Base-by-base conservation (phyloP, 352 stramenopile species). In the Globisporangium barbulae region DNA sequence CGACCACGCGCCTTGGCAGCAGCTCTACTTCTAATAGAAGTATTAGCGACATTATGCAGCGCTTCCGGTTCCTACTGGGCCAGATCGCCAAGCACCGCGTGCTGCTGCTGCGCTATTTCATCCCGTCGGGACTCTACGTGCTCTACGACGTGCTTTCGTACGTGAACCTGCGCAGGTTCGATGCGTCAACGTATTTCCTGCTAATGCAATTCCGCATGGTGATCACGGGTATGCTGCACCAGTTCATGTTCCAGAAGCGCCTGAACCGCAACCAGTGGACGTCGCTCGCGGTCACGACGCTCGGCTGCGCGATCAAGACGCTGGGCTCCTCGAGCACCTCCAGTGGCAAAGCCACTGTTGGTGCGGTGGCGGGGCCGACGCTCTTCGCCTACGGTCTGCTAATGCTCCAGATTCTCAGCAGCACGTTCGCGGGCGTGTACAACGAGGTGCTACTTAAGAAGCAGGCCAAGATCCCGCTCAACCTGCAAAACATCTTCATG, bases 401-500 rank as follows among this genome's bases (percentile, higher is more conserved):
- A 5, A 70, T 91, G 44, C 65, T 89, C 41, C 85, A 93, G 59
- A 90, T 93, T 66, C 79, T 93, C 59, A 90, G 81, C 63, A 89
- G 79, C 48, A 92, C 85, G 12, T 93, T 93, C 67, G 85, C 83
- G 1, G 83, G 83, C 6, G 85, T 93, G 12, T 93, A 93, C 81
- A 93, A 91, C 67, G 85, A 93, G 74, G 74, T 87, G 63, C 64
- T 93, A 45, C 76, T 93, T 31, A 93, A 93, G 72, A 89, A 87
- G 37, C 79, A 91, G 62, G 56, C 73, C 41, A 72, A 76, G 62
- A 90, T 91, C 59, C 65, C 83, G 15, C 63, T 90, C 49, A 91
- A 93, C 61, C 64, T 93, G 53, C 85, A 93, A 66, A 93, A 93
- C 58, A 79, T 91, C 54, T 90, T 91, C 66, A 93, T 93, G 85